Percentiles rank a stretch among this genome's conserved stretches.
Conservation (phyloP, 306 rosid genomes). For the apple (Malus domestica) region ASM211411v1 NC_041800.1:5351501-5352000, state of each 20-base stretch:
- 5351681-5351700: background rate
- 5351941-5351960: background rate
- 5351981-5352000: conserved; percentile 83
- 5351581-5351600: conserved; percentile 6
- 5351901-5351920: background rate
- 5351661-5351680: background rate
- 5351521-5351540: conserved; percentile 90
- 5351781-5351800: no score
- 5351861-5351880: background rate
- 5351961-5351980: background rate
- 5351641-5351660: background rate
- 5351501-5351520: conserved; percentile 80
- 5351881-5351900: background rate
- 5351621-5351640: background rate
- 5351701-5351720: background rate
- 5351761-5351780: background rate
- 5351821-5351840: background rate
- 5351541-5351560: conserved; percentile 93
- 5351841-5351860: background rate
- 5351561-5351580: conserved; percentile 23
- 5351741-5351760: background rate
- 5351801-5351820: background rate
- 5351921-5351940: background rate
- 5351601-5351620: conserved; percentile 5
- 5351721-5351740: background rate